Conservation (phyloP, 306 rosid genomes). For the Trifolium dubium region DNA sequence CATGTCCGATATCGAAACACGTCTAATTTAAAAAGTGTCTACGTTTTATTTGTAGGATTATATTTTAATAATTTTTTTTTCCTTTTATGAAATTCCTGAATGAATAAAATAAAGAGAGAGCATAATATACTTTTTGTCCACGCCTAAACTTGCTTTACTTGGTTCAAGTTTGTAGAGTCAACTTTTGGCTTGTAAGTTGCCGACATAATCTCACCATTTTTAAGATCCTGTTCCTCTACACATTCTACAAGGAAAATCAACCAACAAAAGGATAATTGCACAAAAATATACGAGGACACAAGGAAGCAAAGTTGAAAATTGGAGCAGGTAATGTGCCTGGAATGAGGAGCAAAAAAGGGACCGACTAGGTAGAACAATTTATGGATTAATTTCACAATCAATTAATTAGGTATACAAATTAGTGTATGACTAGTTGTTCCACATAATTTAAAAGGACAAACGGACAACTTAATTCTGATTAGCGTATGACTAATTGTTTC, state of each 20-base stretch:
- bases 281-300: constrained; percentile 31
- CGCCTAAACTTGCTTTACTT: neutral
- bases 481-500: too few species aligned
- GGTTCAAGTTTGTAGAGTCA: constrained; percentile 15
- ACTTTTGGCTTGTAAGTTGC: constrained; percentile 12
- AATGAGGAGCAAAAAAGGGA: constrained; percentile 11
- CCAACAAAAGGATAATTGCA: constrained; percentile 30
- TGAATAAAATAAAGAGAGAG: neutral
- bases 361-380: too few species aligned
- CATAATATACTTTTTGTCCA: neutral
- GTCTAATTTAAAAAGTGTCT: too few species aligned
- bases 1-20: too few species aligned
- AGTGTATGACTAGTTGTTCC: too few species aligned
- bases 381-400: too few species aligned
- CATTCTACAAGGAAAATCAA: constrained; percentile 36
- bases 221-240: constrained; percentile 29
- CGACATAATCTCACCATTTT: constrained; percentile 33
- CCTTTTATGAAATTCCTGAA: neutral
- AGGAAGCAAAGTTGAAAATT: constrained; percentile 5
- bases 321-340: constrained; percentile 20
- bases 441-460: too few species aligned
- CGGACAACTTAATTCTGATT: too few species aligned
- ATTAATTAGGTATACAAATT: too few species aligned
- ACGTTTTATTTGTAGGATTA: neutral
- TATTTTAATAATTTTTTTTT: neutral